These are phyloP conservation scores for Actinidia arguta DNA, from an alignment of 179 eudicot genomes.

Conservation along the genomic window DNA sequence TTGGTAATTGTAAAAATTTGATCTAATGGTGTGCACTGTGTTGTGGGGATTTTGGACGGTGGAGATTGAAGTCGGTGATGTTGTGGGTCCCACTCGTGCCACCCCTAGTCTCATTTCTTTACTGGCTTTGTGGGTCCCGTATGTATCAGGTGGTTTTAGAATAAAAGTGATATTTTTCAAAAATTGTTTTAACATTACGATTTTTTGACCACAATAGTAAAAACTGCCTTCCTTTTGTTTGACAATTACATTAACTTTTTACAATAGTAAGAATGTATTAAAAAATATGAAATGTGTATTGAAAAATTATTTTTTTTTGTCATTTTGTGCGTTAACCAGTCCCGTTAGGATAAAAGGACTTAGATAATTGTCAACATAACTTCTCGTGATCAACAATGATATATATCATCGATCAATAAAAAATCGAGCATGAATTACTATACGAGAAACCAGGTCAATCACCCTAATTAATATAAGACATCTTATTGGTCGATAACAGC, in stretches of 20 bases:
- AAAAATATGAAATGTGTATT: background rate
- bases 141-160: background rate
- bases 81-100: background rate
- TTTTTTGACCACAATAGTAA: slow-evolving; percentile 7
- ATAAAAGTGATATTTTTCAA: background rate
- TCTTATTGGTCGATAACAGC: too few species aligned
- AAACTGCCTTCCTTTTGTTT: background rate
- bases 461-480: too few species aligned
- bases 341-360: too few species aligned
- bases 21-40: background rate
- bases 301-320: background rate
- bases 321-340: too few species aligned
- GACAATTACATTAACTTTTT: background rate
- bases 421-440: background rate
- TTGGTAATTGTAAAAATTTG: background rate
- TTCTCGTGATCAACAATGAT: too few species aligned
- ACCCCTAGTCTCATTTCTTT: background rate
- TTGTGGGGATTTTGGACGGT: background rate
- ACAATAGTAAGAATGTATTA: background rate
- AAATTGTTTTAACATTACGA: background rate
- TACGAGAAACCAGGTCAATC: background rate
- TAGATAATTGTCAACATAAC: too few species aligned
- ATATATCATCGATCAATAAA: background rate
- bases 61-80: background rate
- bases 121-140: background rate